phyloP scores from a whole-genome alignment of 2,329 filamentous ascomycete genomes.

The Tolypocladium inflatum region DNA sequence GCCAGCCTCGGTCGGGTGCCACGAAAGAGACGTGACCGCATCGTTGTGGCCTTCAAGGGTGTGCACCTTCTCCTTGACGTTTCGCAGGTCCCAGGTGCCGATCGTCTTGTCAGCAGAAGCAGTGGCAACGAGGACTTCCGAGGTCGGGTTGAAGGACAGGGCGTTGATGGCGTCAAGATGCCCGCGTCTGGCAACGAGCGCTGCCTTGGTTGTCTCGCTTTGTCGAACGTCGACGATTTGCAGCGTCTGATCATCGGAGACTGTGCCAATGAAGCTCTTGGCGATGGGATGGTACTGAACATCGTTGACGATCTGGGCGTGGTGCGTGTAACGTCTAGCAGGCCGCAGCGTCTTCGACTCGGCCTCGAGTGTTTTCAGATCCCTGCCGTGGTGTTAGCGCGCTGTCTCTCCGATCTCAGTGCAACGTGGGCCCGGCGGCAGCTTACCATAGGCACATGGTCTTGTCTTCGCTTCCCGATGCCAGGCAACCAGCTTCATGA shows the following conservation, averaged over 20 bases:
- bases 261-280: conserved; percentile 76
- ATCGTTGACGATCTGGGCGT: conserved; percentile 88
- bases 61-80: conserved; percentile 83
- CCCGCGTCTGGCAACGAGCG: conserved; percentile 60
- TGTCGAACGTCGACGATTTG: conserved; percentile 84
- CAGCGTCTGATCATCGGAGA: conserved; percentile 89
- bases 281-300: conserved; percentile 91
- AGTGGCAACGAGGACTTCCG: conserved; percentile 84
- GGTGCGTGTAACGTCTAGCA: conserved; percentile 71
- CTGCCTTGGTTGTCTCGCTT: conserved; percentile 53
- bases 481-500: conserved; percentile 69
- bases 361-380: conserved; percentile 66
- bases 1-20: conserved; percentile 85
- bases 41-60: conserved; percentile 81
- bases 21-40: conserved; percentile 82
- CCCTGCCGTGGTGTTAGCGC: conserved; percentile 40
- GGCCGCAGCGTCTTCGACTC: conserved; percentile 63
- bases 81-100: conserved; percentile 89
- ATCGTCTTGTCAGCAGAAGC: conserved; percentile 94
- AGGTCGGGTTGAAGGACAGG: conserved; percentile 86
- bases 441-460: conserved; percentile 83
- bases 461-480: conserved; percentile 83
- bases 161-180: conserved; percentile 92
- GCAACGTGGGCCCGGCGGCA: background rate
- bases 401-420: background rate